Base-by-base conservation (phyloP, 2,329 filamentous ascomycete species). In the Trichoderma sp. region DNA sequence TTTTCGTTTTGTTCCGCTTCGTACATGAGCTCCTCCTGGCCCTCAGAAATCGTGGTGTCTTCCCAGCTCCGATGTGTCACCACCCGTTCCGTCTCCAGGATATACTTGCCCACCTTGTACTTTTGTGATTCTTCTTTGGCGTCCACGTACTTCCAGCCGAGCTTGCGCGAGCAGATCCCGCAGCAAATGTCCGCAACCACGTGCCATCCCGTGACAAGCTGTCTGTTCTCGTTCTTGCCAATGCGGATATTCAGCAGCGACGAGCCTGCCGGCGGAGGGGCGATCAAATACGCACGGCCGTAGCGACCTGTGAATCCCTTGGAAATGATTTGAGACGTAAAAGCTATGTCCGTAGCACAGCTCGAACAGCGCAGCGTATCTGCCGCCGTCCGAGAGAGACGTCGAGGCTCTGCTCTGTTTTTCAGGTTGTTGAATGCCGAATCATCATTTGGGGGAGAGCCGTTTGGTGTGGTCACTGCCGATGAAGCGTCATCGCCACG, bases 31-130 rank as follows among this genome's bases (percentile, higher is more conserved):
- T 66, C 71, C 4, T 66, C 71, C 36, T 23, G 59, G 23, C 74
- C 68, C 26, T 75, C 74, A 3, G 47, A 65, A 23, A 70, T 73
- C 2, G 74, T 70, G 9, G 78, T 65, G 62, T 81, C 79, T 69
- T 80, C 88, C 89, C 88, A 91, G 68, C 79, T 82, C 39, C 84
- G 83, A 59, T 84, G 82, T 13, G 84, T 82, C 28, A 87, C 83
- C 17, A 90, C 86, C 68, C 88, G 82, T 77, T 87, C 85, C 50
- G 86, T 88, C 81, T 92, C 90, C 50, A 92, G 79, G 34, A 92
- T 91, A 77, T 88, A 92, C 79, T 91, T 92, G 74, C 89, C 89
- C 64, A 91, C 84, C 80, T 92, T 92, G 83, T 92, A 92, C 77
- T 84, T 85, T 78, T 92, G 90, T 61, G 83, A 80, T 70, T 82